phyloP scores from a whole-genome alignment of 2,329 filamentous ascomycete species.

The Fusarium bulbicola region DNA sequence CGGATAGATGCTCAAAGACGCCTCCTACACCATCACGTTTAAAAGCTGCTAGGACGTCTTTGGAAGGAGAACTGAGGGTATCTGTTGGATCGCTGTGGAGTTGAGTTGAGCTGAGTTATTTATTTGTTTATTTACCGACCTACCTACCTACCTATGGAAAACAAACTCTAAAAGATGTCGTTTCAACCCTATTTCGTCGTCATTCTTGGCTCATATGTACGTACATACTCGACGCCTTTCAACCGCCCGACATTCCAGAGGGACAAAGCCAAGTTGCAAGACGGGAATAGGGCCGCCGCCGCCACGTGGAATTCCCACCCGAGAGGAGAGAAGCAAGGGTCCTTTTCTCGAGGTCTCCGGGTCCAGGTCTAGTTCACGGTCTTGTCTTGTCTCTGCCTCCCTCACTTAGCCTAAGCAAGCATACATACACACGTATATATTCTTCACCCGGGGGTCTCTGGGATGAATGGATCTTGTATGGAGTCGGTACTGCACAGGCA shows the following conservation, averaged over 20 bases:
- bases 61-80: background rate
- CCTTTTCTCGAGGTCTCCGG: background rate
- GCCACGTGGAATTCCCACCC: slow-evolving; percentile 19
- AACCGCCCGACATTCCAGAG: slow-evolving; percentile 18
- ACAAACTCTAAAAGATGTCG: background rate
- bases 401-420: background rate
- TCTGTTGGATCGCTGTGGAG: background rate
- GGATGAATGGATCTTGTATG: background rate
- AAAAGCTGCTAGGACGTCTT: background rate
- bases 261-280: background rate
- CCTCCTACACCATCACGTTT: background rate
- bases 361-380: background rate
- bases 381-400: background rate
- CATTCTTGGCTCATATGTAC: background rate
- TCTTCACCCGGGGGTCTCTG: background rate
- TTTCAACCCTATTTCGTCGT: background rate
- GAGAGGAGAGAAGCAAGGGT: background rate
- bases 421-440: background rate
- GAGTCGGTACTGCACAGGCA: background rate
- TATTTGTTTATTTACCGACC: background rate
- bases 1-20: background rate
- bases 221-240: background rate
- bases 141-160: background rate
- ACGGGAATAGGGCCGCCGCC: slow-evolving; percentile 1
- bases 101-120: background rate